Base-by-base conservation (phyloP, 2,329 filamentous ascomycete species). In the Alternaria angustiovoidea region DNA sequence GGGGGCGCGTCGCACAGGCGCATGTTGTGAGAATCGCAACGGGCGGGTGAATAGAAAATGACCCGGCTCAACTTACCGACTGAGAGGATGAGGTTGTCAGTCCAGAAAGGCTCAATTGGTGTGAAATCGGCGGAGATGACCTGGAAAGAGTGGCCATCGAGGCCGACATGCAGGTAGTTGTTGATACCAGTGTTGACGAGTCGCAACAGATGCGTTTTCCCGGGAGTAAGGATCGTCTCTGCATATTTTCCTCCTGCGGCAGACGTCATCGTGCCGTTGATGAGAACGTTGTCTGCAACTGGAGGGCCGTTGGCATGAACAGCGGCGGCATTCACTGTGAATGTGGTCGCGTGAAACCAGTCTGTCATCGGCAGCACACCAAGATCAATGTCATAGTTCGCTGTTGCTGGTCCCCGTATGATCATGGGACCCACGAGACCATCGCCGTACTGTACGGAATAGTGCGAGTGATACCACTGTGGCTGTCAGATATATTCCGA, bases 251-350 rank as follows among this genome's bases (percentile, higher is more conserved):
- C 75, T 20, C 75, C 76, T 30, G 48, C 66, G 20, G 57, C 20
- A 32, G 71, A 75, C 39, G 67, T 76, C 79, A 85, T 88, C 57
- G 87, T 87, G 42, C 89, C 89, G 66, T 85, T 85, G 24, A 85
- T 79, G 80, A 76, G 70, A 2, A 77, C 58, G 30, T 81, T 80
- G n/a, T 89, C 87, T 36, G 74, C 75, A 28, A 72, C 75, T 7
- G 80, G 80, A n/a, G 79, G 78, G 5, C 71, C 71, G 9, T 57
- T 70, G 41, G 77, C 75, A 57, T 81, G 80, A 11, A 80, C 68
- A 32, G 75, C 71, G 20, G 67, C 65, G 60, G 61, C 73, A 46
- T 68, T 72, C 63, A 70, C 77, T 52, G 57, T 75, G 71, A 75
- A 74, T 5, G 67, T 75, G 20, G 57, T 56, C 18, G 68, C 57